These are phyloP conservation scores for Mucor velutinosus DNA, from an alignment of 371 early-diverging fungal species.

Conservation along the genomic window DNA sequence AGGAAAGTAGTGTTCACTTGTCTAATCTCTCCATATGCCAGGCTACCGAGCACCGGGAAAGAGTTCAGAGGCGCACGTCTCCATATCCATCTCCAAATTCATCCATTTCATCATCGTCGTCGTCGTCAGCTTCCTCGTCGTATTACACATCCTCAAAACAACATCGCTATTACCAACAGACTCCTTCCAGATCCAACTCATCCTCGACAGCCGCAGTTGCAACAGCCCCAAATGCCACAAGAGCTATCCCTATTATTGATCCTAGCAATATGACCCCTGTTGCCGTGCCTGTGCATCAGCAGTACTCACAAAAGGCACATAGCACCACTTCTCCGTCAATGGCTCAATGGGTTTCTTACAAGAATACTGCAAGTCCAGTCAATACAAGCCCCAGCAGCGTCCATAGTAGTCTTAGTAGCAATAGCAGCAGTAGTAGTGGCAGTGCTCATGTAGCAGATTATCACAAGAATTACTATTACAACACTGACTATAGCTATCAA, in stretches of 20 bases:
- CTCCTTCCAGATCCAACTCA: slow-evolving; percentile 3
- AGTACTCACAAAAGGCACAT: not conserved
- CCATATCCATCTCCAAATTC: slow-evolving; percentile 38
- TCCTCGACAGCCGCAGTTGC: not conserved
- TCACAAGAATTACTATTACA: not conserved
- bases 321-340: slow-evolving; percentile 7
- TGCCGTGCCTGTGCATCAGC: slow-evolving; percentile 22
- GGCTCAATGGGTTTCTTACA: slow-evolving; percentile 11
- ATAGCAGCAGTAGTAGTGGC: not conserved
- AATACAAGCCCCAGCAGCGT: slow-evolving; percentile 4
- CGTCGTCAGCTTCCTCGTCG: not conserved
- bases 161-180: not conserved
- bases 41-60: slow-evolving; percentile 37
- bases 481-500: not conserved
- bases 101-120: slow-evolving; percentile 18
- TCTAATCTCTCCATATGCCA: not conserved
- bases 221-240: not conserved
- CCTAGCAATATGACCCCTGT: slow-evolving; percentile 47
- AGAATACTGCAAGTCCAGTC: not conserved
- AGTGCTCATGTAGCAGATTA: not conserved
- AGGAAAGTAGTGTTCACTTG: not conserved
- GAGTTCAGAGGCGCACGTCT: slow-evolving; percentile 41
- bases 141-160: not conserved
- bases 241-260: slow-evolving; percentile 49
- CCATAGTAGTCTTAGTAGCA: not conserved